phyloP scores from a whole-genome alignment of 2,329 filamentous ascomycete genomes.

The Calonectria leucothoes region DNA sequence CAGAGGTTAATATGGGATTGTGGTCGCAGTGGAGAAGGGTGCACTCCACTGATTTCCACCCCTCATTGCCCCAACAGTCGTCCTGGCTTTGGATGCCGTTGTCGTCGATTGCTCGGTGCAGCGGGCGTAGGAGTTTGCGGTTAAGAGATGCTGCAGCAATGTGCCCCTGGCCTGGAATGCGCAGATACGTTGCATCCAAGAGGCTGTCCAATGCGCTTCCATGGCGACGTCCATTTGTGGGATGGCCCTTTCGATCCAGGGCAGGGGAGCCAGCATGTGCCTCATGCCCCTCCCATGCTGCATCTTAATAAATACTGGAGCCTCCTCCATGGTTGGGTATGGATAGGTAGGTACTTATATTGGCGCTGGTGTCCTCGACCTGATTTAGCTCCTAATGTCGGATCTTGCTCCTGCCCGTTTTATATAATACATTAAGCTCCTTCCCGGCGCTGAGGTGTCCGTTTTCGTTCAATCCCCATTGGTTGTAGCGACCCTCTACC shows the following conservation, averaged over 20 bases:
- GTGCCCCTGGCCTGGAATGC: not conserved
- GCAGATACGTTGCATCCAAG: slow-evolving; percentile 16
- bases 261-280: slow-evolving; percentile 4
- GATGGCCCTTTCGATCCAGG: not conserved
- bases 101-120: not conserved
- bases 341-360: slow-evolving; percentile 20
- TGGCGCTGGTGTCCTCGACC: not conserved
- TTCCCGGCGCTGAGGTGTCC: not conserved
- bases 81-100: not conserved
- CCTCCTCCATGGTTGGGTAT: slow-evolving; percentile 6
- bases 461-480: slow-evolving; percentile 6
- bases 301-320: slow-evolving; percentile 9
- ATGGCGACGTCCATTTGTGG: not conserved
- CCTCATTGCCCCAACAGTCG: not conserved
- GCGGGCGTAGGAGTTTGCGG: not conserved
- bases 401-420: not conserved
- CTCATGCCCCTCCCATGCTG: slow-evolving; percentile 7
- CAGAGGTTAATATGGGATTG: not conserved
- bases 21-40: not conserved
- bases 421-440: not conserved
- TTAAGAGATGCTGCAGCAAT: not conserved
- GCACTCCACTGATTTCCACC: slow-evolving; percentile 1
- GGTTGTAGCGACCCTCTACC: not conserved
- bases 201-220: not conserved
- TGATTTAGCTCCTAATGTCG: not conserved